Evolutionary conservation across 106 monocot genomes (phyloP).

Genomic region (Phalaenopsis equestris): DNA sequence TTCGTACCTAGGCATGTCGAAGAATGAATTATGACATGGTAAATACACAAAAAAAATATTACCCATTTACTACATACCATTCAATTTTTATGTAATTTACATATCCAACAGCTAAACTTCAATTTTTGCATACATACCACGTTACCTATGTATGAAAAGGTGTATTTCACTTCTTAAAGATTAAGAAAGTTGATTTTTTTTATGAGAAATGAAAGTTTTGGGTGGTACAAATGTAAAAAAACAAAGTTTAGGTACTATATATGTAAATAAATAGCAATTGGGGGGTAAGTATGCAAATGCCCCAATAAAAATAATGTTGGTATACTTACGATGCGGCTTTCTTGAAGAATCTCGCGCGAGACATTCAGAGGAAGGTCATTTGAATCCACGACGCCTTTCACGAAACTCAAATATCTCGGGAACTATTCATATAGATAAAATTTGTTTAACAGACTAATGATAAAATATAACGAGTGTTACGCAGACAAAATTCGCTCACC

Average conservation of each 20-base stretch:
- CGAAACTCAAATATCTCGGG: slow-evolving; percentile 94
- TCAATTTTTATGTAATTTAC: too few species aligned
- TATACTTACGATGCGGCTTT: slow-evolving; percentile 89
- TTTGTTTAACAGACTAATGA: not conserved
- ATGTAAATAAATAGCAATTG: too few species aligned
- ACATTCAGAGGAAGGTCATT: slow-evolving; percentile 99
- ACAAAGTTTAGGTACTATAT: too few species aligned
- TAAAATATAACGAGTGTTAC: not conserved
- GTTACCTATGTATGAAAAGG: too few species aligned
- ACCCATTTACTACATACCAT: too few species aligned
- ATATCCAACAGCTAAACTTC: too few species aligned
- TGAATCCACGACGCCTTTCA: slow-evolving; percentile 98
- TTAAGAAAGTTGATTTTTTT: too few species aligned
- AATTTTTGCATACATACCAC: too few species aligned
- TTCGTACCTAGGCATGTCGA: slow-evolving; percentile 57
- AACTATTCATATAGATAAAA: slow-evolving; percentile 40
- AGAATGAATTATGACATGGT: not conserved
- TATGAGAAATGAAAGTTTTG: too few species aligned
- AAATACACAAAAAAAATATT: not conserved
- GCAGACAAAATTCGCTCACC: slow-evolving; percentile 33
- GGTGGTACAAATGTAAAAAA: too few species aligned
- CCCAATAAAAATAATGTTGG: not conserved
- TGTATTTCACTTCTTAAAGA: too few species aligned
- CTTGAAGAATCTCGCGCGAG: slow-evolving; percentile 98
- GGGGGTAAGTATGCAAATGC: too few species aligned